These are phyloP conservation scores for Psidium guajava DNA, from an alignment of 345 rosid genomes.

Conservation along the genomic window DNA sequence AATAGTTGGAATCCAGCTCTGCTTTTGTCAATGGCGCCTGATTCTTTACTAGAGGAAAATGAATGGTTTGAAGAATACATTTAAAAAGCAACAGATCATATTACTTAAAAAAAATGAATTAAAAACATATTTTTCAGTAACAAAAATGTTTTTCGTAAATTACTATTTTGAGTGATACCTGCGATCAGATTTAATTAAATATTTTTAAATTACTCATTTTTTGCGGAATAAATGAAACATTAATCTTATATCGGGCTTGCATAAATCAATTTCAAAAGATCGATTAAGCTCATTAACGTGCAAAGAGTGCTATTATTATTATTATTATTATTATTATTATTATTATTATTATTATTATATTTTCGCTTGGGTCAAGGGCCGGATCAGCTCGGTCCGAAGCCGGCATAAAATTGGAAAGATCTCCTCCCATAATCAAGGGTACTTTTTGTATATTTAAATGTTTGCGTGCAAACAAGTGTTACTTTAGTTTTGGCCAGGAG, in stretches of 20 bases:
- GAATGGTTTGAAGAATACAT: too few species aligned
- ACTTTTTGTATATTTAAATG: neutral
- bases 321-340: too few species aligned
- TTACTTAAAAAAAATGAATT: too few species aligned
- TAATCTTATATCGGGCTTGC: neutral
- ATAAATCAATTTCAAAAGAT: neutral
- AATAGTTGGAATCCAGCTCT: neutral
- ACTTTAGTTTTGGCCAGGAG: neutral
- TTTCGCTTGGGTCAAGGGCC: neutral
- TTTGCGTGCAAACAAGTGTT: neutral
- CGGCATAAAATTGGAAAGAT: neutral
- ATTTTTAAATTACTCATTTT: too few species aligned
- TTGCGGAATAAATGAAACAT: too few species aligned
- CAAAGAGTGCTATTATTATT: neutral
- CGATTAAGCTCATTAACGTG: neutral
- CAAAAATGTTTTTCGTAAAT: too few species aligned
- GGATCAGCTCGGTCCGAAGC: neutral
- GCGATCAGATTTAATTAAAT: too few species aligned
- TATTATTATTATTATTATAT: neutral
- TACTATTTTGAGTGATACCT: too few species aligned
- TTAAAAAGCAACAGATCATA: too few species aligned
- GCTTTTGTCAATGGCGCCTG: neutral
- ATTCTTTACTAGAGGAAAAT: too few species aligned
- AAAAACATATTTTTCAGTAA: too few species aligned
- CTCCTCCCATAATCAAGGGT: neutral